Base-by-base conservation (phyloP, 78 protist species). In the Dictyostelium citrinum region DNA sequence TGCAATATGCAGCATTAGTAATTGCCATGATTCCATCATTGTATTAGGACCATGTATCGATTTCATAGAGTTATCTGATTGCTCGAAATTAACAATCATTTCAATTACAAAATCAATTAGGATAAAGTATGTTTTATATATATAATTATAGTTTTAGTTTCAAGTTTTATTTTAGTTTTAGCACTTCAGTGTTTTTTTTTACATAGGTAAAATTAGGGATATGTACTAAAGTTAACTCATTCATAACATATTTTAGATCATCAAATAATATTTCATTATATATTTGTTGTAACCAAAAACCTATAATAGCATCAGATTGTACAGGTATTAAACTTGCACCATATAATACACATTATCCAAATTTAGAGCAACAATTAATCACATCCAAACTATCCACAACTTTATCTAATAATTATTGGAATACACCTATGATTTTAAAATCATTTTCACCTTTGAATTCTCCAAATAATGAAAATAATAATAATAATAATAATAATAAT, bases 331-430 rank as follows among this genome's bases (percentile, higher is more conserved):
- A 39, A 68, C 22, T 88, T 3, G 84, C 93, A 33, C 93, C 93
- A 12, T 88, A 88, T 72, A 88, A 88, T n/a, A 88, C 93, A 31
- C 93, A 88, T 31, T 88, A 88, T 39, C 85, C 84, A 68, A 88
- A 72, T 17, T 35, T 88, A n/a, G 93, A 88, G 16, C 11, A 37
- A 20, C 93, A 88, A 49, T 33, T 88, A 9, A 17, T 11, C 11
- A 83, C 72, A n/a, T 61, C 85, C 8, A 88, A 88, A 78, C n/a
- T 88, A 46, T 46, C 33, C 7, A 35, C 55, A 14, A 33, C 55
- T n/a, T 58, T 88, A 14, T 14, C 49, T 20, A 78, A 82, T 20
- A 88, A 88, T 67, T 39, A 0, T 24, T 88, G 93, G 93, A 35
- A 43, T 35, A 33, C 11, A 16, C 93, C 93, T 12, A 20, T 33